Percentiles rank a stretch among this genome's conserved stretches.
These are phyloP conservation scores for Amaranthus cruentus DNA, from an alignment of 148 eudicot species.

Conservation along the genomic window DNA sequence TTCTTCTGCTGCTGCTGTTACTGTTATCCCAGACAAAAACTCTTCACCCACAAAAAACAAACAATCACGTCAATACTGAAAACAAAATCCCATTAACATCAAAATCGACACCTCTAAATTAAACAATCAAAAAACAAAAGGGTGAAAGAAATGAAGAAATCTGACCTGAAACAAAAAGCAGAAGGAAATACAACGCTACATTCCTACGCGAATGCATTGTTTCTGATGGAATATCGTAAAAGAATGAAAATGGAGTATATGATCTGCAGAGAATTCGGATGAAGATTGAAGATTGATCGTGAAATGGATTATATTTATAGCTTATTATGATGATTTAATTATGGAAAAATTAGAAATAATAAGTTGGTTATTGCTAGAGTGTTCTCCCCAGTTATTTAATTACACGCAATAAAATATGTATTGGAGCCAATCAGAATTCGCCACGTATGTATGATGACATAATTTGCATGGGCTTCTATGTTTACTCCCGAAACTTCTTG, in stretches of 20 bases:
- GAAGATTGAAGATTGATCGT: background rate
- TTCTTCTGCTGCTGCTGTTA: conserved; percentile 32
- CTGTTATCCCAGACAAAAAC: conserved; percentile 22
- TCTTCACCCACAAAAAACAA: conserved; percentile 21
- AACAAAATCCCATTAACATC: background rate
- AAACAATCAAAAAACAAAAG: background rate
- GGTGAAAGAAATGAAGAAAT: background rate
- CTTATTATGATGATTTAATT: background rate
- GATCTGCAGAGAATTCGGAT: background rate
- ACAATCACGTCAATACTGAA: background rate
- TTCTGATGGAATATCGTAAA: background rate
- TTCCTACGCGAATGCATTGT: conserved; percentile 5
- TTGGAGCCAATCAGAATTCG: conserved; percentile 8
- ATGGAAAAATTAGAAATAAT: background rate
- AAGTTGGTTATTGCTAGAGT: conserved; percentile 11
- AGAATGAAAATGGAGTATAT: too few relatives aligned
- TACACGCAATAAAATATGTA: conserved; percentile 9
- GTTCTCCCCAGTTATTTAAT: conserved; percentile 1
- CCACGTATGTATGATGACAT: conserved; percentile 12
- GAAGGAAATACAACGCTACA: conserved; percentile 20
- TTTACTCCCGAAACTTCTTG: conserved; percentile 22
- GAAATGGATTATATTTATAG: background rate
- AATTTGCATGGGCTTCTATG: background rate
- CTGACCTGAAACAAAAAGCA: conserved; percentile 21
- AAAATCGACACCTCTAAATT: background rate